Evolutionary conservation across 129 eudicot species (phyloP).

Genomic region (Deinandra increscens): DNA sequence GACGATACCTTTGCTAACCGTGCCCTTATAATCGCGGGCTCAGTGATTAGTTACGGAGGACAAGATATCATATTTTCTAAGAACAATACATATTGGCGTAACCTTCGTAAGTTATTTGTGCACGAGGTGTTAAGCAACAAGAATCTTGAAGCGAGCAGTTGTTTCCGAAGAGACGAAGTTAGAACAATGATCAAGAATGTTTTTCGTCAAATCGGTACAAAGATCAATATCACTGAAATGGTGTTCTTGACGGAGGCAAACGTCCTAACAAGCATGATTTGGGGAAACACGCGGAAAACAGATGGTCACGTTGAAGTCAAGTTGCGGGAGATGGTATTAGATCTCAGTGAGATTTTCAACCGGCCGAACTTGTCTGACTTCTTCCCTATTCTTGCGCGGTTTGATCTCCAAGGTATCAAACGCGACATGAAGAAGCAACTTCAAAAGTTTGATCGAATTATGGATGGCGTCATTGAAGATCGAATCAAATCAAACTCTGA

Average conservation of each 20-base stretch:
- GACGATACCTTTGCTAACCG: conserved; percentile 51
- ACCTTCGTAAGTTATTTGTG: conserved; percentile 8
- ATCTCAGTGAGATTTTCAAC: conserved; percentile 28
- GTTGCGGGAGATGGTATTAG: conserved; percentile 22
- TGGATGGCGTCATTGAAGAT: conserved; percentile 37
- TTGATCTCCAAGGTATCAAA: conserved; percentile 53
- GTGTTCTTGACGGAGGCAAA: conserved; percentile 31
- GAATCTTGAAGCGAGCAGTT: not conserved
- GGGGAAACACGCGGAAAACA: conserved; percentile 33
- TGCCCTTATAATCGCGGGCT: conserved; percentile 26
- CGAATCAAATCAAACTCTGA: conserved; percentile 10
- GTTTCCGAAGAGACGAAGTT: not conserved
- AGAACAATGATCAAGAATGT: not conserved
- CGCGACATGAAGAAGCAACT: conserved; percentile 35
- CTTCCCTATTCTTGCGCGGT: conserved; percentile 17
- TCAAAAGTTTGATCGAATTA: conserved; percentile 42
- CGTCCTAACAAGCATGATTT: conserved; percentile 43
- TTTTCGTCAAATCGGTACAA: conserved; percentile 23
- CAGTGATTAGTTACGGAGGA: conserved; percentile 2
- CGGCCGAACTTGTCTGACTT: conserved; percentile 27
- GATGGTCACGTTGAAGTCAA: conserved; percentile 20
- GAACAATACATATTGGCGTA: conserved; percentile 22
- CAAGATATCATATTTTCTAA: conserved; percentile 27
- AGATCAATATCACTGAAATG: conserved; percentile 31
- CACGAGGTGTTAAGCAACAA: conserved; percentile 1